These are phyloP conservation scores for Marasmius fiardii DNA, from an alignment of 1,284 basidiomycete genomes.

Conservation along the genomic window DNA sequence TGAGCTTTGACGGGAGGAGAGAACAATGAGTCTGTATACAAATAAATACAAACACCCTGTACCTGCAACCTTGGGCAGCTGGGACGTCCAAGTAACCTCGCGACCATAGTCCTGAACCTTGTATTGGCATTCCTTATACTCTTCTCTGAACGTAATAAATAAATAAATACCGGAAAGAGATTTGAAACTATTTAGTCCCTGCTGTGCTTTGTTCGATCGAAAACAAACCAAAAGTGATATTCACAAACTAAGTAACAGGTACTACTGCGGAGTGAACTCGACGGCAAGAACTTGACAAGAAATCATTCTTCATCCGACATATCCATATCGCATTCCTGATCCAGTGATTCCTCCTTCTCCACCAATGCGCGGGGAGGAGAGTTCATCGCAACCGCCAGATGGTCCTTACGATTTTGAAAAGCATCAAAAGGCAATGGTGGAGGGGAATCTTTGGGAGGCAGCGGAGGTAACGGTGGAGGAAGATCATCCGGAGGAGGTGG, in stretches of 20 bases:
- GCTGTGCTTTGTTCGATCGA: no score
- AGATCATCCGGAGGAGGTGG: neutral
- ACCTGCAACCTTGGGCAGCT: no score
- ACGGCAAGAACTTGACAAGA: neutral
- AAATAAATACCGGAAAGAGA: no score
- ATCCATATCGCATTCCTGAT: slow-evolving; percentile 16
- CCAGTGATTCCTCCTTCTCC: neutral
- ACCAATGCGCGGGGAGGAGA: neutral
- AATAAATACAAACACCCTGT: neutral
- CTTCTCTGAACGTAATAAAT: no score
- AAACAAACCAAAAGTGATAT: neutral
- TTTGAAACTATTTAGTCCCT: no score
- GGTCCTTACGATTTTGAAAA: no score
- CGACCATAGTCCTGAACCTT: no score
- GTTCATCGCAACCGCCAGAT: neutral
- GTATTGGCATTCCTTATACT: no score
- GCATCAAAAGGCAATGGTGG: slow-evolving; percentile 11
- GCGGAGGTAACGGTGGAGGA: slow-evolving; percentile 4
- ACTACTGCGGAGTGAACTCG: neutral
- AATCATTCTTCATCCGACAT: slow-evolving; percentile 15
- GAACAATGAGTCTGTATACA: neutral
- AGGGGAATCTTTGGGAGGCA: slow-evolving; percentile 11
- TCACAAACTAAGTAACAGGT: neutral
- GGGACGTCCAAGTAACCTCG: no score
- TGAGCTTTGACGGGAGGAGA: neutral